These are phyloP conservation scores for Daedaleopsis nitida DNA, from an alignment of 768 basidiomycete genomes.

Conservation along the genomic window DNA sequence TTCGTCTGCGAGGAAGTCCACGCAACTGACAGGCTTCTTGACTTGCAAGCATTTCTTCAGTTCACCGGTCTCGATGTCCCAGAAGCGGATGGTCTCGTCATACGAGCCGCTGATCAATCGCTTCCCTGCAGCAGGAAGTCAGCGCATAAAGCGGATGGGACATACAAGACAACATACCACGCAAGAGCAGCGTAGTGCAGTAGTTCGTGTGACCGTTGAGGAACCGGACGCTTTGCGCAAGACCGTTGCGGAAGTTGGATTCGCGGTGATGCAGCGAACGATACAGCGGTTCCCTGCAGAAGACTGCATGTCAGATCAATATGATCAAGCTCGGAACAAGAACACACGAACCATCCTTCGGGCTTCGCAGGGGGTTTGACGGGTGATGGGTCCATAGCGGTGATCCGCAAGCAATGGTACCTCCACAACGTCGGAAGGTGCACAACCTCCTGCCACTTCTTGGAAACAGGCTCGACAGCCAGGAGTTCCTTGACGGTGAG, in stretches of 20 bases:
- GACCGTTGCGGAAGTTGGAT: conserved; percentile 74
- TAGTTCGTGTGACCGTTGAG: conserved; percentile 85
- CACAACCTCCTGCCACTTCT: conserved; percentile 46
- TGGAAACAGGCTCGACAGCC: conserved; percentile 54
- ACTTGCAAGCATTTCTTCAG: conserved; percentile 77
- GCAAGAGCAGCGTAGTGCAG: conserved; percentile 77
- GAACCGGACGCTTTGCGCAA: conserved; percentile 78
- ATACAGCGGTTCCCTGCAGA: conserved; percentile 64
- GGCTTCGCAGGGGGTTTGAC: conserved; percentile 61
- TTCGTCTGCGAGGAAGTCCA: conserved; percentile 83
- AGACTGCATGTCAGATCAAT: not conserved
- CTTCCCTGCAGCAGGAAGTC: conserved; percentile 47
- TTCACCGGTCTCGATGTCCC: conserved; percentile 74
- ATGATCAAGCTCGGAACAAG: not conserved
- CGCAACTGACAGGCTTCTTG: conserved; percentile 89
- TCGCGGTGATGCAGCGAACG: conserved; percentile 84
- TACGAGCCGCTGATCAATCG: conserved; percentile 87
- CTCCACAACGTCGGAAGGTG: conserved; percentile 76
- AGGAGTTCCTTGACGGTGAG: conserved; percentile 65
- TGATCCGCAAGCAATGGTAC: conserved; percentile 73
- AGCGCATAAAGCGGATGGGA: not conserved
- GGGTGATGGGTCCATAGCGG: conserved; percentile 69
- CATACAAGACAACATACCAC: conserved; percentile 37
- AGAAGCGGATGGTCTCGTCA: conserved; percentile 91
- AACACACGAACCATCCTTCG: conserved; percentile 66